These are phyloP conservation scores for Tillandsia fasciculata DNA, from an alignment of 176 grass and related monocot species.

Conservation along the genomic window DNA sequence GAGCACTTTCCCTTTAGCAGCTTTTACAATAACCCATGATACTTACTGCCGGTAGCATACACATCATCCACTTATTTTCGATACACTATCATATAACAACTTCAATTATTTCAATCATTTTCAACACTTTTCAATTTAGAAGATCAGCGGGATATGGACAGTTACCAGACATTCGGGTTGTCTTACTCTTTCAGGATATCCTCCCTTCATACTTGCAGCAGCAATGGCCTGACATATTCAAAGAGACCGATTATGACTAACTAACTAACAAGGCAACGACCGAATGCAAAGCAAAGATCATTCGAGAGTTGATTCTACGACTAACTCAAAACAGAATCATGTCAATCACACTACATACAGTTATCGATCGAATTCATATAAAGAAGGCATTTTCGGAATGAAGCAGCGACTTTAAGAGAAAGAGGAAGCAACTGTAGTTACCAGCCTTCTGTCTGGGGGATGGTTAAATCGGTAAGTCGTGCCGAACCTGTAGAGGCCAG, in stretches of 20 bases:
- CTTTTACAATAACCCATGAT: not conserved
- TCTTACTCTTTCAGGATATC: slow-evolving; percentile 95
- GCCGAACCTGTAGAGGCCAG: slow-evolving; percentile 91
- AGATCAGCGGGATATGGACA: slow-evolving; percentile 3
- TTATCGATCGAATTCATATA: slow-evolving; percentile 10
- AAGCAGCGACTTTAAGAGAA: not conserved
- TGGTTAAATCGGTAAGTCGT: slow-evolving; percentile 95
- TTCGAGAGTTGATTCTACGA: too few species aligned
- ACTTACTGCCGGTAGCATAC: too few species aligned
- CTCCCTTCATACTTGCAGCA: slow-evolving; percentile 94
- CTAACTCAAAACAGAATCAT: too few species aligned
- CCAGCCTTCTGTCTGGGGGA: slow-evolving; percentile 80
- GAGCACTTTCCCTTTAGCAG: not conserved
- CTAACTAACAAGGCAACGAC: too few species aligned
- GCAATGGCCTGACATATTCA: slow-evolving; percentile 82
- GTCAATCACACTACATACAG: not conserved
- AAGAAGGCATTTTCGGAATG: slow-evolving; percentile 1
- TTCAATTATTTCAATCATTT: too few species aligned
- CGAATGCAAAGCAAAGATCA: too few species aligned
- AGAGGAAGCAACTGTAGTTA: slow-evolving; percentile 25
- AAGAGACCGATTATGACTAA: slow-evolving; percentile 19
- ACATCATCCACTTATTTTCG: too few species aligned
- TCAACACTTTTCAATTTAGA: slow-evolving; percentile 11
- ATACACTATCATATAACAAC: too few species aligned
- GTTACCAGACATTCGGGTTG: slow-evolving; percentile 96